A percentile compares a stretch with the other conserved stretches of the same genome.
Evolutionary conservation across 2,329 filamentous ascomycete genomes (phyloP).

Genomic region (Fusarium clavum): DNA sequence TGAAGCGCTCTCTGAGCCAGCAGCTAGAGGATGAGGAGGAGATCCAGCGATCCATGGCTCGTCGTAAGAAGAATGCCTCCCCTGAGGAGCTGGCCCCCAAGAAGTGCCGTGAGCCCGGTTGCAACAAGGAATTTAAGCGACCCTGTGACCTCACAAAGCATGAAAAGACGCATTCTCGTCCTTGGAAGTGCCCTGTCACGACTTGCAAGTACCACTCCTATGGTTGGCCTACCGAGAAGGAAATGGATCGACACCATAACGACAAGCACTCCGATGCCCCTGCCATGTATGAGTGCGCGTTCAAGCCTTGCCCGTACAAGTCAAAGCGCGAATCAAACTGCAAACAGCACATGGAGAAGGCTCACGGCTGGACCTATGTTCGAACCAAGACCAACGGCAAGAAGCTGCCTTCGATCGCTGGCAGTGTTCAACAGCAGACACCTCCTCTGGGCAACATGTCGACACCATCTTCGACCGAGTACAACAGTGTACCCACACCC

Average conservation of each 20-base stretch:
- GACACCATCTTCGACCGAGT: constrained; percentile 68
- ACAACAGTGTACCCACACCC: constrained; percentile 68
- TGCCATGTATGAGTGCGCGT: constrained; percentile 85
- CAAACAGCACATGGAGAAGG: constrained; percentile 99
- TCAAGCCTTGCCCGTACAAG: constrained; percentile 86
- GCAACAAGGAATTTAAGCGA: constrained; percentile 93
- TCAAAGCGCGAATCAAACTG: constrained; percentile 97
- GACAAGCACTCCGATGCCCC: constrained; percentile 91
- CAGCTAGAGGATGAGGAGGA: constrained; percentile 82
- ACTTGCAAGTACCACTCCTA: constrained; percentile 91
- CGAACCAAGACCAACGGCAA: constrained; percentile 93
- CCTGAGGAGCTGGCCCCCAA: constrained; percentile 85
- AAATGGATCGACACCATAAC: constrained; percentile 94
- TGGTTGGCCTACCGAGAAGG: constrained; percentile 98
- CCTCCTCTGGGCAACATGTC: constrained; percentile 71
- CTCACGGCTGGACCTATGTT: constrained; percentile 89
- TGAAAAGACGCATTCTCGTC: constrained; percentile 95
- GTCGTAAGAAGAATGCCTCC: constrained; percentile 91
- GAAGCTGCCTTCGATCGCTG: constrained; percentile 60
- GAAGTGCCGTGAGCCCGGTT: constrained; percentile 79
- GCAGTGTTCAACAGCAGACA: constrained; percentile 63
- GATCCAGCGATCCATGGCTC: constrained; percentile 92
- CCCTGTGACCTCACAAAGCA: constrained; percentile 99
- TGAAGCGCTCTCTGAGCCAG: constrained; percentile 76
- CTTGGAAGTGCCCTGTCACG: constrained; percentile 88